These are phyloP conservation scores for Rhodotorula sp. DNA, from an alignment of 1,284 basidiomycete species.

Conservation along the genomic window DNA sequence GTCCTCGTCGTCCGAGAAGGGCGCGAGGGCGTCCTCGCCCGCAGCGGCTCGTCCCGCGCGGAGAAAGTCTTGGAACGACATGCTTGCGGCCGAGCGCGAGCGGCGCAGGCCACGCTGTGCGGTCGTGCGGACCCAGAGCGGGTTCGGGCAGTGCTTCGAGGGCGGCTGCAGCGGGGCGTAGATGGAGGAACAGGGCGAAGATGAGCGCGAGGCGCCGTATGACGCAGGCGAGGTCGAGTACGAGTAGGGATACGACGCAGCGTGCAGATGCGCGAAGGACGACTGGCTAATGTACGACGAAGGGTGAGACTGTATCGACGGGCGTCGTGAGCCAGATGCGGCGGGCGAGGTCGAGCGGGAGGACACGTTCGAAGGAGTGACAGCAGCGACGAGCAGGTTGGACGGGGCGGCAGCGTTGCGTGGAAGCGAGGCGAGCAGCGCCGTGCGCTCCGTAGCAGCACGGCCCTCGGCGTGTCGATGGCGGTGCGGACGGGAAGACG, in stretches of 20 bases:
- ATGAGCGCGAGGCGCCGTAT: slow-evolving; percentile 25
- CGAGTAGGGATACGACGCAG: slow-evolving; percentile 9
- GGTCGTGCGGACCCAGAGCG: slow-evolving; percentile 26
- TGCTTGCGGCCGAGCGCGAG: not conserved
- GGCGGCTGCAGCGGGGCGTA: slow-evolving; percentile 35
- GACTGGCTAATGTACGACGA: not conserved
- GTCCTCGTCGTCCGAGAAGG: slow-evolving; percentile 5
- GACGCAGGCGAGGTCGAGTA: slow-evolving; percentile 28
- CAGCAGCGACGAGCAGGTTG: slow-evolving; percentile 19
- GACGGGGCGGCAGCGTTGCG: slow-evolving; percentile 14
- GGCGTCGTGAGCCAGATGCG: not conserved
- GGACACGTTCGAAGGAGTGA: slow-evolving; percentile 13
- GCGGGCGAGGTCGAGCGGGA: slow-evolving; percentile 13
- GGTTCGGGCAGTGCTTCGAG: slow-evolving; percentile 24
- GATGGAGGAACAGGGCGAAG: slow-evolving; percentile 36
- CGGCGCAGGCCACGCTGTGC: not conserved
- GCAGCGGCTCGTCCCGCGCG: slow-evolving; percentile 3
- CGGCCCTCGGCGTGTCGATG: slow-evolving; percentile 8
- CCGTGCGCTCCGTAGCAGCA: not conserved
- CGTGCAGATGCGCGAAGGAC: slow-evolving; percentile 8
- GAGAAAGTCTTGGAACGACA: slow-evolving; percentile 33
- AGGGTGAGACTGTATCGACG: not conserved
- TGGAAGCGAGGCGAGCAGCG: not conserved
- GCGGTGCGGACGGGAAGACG: slow-evolving; percentile 6
- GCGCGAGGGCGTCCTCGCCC: not conserved